Percentiles rank a stretch among this genome's conserved stretches.
Conservation (phyloP, 225 moss, liverwort and hornwort species). For the Straminergon stramineum region DNA sequence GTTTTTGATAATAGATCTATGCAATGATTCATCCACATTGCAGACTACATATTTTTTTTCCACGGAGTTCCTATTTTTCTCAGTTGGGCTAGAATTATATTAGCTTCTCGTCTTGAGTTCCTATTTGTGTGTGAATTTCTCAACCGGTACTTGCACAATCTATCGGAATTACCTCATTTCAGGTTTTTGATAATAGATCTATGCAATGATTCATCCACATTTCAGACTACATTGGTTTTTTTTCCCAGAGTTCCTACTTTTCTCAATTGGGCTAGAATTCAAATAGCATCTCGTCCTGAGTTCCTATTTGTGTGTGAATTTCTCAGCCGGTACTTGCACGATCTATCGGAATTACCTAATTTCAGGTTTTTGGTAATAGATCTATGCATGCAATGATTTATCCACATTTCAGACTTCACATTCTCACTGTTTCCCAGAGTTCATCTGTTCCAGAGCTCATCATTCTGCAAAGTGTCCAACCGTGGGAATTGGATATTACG, state of each 20-base stretch:
- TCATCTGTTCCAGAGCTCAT: neutral
- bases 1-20: too few relatives aligned
- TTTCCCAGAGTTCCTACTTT: too few relatives aligned
- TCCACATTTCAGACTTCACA: neutral
- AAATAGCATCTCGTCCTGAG: too few relatives aligned
- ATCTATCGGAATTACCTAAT: neutral
- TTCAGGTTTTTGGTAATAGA: neutral
- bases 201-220: neutral
- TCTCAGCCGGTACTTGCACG: too few relatives aligned
- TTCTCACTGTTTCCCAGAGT: too few relatives aligned
- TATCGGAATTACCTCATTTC: too few relatives aligned
- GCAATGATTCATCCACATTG: too few relatives aligned
- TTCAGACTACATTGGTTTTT: neutral
- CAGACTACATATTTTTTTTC: too few relatives aligned
- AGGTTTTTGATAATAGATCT: neutral
- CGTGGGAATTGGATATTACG: neutral
- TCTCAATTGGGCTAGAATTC: too few relatives aligned
- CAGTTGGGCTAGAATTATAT: neutral
- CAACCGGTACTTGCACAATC: neutral
- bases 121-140: neutral
- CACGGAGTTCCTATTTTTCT: neutral
- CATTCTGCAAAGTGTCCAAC: neutral
- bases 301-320: too few relatives aligned
- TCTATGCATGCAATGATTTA: neutral
- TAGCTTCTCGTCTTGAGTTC: neutral